Percentiles rank a stretch among this genome's conserved stretches.
Evolutionary conservation across 805 yeast genomes (phyloP).

Genomic region (Ogataea chonburiensis): DNA sequence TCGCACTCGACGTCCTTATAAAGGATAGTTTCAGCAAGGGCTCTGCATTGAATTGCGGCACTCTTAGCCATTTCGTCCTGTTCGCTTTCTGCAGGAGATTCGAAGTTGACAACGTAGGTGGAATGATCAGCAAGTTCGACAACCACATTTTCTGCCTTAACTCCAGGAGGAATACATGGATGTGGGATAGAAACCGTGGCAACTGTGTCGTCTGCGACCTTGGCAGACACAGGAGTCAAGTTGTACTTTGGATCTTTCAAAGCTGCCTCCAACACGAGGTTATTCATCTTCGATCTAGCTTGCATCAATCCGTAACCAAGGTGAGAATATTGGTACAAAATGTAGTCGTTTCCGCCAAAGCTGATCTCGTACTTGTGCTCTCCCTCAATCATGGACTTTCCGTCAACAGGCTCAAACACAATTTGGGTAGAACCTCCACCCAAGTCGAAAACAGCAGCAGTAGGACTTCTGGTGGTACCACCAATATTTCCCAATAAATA

Average conservation of each 20-base stretch:
- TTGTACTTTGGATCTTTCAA: conserved; percentile 27
- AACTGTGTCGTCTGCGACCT: conserved; percentile 36
- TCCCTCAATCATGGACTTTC: conserved; percentile 67
- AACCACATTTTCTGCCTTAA: conserved; percentile 53
- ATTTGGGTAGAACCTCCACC: conserved; percentile 99
- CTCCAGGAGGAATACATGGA: conserved; percentile 89
- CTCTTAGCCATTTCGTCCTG: conserved; percentile 34
- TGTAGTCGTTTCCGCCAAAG: conserved; percentile 80
- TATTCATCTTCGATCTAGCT: conserved; percentile 82
- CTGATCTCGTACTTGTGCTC: conserved; percentile 80
- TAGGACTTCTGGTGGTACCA: conserved; percentile 64
- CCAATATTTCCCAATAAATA: conserved; percentile 94
- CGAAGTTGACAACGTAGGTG: conserved; percentile 35
- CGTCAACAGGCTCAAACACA: conserved; percentile 86
- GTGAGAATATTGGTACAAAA: conserved; percentile 90
- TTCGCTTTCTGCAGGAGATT: conserved; percentile 29
- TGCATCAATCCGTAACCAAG: conserved; percentile 94
- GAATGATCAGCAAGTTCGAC: conserved; percentile 50
- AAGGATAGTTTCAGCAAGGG: conserved; percentile 74
- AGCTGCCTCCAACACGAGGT: conserved; percentile 46
- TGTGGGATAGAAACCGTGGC: conserved; percentile 53
- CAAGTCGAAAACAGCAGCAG: conserved; percentile 95
- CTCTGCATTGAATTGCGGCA: conserved; percentile 85
- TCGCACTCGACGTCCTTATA: conserved; percentile 80
- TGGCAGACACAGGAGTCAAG: conserved; percentile 26